These are phyloP conservation scores for Apiosordaria backusii DNA, from an alignment of 495 filamentous ascomycete species.

Conservation along the genomic window DNA sequence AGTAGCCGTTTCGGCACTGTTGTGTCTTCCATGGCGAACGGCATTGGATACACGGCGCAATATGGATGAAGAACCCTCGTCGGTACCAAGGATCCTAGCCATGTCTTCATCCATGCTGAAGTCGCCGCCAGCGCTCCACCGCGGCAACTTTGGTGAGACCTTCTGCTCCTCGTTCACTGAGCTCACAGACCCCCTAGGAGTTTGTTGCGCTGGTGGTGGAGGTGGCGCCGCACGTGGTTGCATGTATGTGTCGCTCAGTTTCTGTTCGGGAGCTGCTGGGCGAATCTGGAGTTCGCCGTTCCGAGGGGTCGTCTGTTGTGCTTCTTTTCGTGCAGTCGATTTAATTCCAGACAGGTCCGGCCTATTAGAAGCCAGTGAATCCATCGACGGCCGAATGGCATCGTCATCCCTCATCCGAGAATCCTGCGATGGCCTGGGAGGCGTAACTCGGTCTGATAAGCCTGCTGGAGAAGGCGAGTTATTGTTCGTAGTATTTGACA, in stretches of 20 bases:
- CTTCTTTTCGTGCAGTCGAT: constrained; percentile 46
- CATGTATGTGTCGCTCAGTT: constrained; percentile 57
- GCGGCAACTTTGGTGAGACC: constrained; percentile 66
- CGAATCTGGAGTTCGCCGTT: constrained; percentile 36
- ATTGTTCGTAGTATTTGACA: constrained; percentile 15
- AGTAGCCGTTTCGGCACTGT: constrained; percentile 58
- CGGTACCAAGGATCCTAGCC: constrained; percentile 68
- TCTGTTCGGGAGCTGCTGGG: constrained; percentile 38
- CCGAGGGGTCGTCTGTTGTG: constrained; percentile 36
- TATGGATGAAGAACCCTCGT: constrained; percentile 69
- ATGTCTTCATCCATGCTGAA: constrained; percentile 91
- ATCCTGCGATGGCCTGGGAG: constrained; percentile 50
- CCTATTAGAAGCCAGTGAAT: constrained; percentile 29
- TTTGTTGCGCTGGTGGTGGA: constrained; percentile 46
- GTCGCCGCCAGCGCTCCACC: constrained; percentile 70
- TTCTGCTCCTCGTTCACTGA: constrained; percentile 54
- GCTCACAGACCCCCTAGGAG: constrained; percentile 55
- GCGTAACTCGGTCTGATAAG: constrained; percentile 37
- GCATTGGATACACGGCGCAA: constrained; percentile 86
- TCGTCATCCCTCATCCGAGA: constrained; percentile 45
- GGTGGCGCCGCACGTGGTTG: constrained; percentile 59
- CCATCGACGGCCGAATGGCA: constrained; percentile 40
- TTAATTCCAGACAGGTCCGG: constrained; percentile 31
- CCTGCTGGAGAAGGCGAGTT: constrained; percentile 33
- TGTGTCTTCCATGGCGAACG: constrained; percentile 88